Evolutionary conservation across 83 land plant species (phyloP).

Genomic region (Thuja plicata): DNA sequence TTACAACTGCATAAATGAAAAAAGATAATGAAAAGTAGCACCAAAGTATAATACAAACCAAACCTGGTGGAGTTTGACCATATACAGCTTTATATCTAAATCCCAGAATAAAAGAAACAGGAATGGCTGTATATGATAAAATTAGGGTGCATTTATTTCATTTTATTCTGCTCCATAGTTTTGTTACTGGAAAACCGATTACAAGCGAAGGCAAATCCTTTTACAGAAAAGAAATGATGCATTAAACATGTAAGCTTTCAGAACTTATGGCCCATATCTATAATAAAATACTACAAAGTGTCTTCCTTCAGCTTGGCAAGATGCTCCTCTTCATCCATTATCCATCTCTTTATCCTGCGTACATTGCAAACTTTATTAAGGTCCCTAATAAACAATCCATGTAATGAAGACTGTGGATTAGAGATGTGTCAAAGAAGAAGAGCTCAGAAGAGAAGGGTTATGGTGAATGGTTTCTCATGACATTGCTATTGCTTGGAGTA

Average conservation of each 20-base stretch:
- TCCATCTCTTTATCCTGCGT: conserved; percentile 49
- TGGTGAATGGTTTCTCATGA: no score
- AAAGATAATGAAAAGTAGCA: neutral
- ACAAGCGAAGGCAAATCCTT: neutral
- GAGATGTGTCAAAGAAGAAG: neutral
- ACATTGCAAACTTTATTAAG: neutral
- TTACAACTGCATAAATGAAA: conserved; percentile 30
- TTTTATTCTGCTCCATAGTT: neutral
- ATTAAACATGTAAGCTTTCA: neutral
- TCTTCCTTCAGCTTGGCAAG: neutral
- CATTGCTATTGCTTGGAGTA: no score
- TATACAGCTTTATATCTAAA: neutral
- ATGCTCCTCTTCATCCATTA: conserved; percentile 31
- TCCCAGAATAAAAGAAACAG: neutral
- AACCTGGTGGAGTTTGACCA: neutral
- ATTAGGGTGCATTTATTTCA: neutral
- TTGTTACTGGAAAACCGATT: no score
- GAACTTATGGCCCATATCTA: conserved; percentile 47
- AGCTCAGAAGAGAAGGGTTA: no score
- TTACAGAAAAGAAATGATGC: neutral
- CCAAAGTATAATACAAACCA: neutral
- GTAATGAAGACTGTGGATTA: neutral
- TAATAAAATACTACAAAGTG: conserved; percentile 34
- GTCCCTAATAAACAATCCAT: neutral
- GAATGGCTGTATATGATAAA: neutral